Conservation (phyloP, 352 stramenopile species). For the Globisporangium emineosum region DNA sequence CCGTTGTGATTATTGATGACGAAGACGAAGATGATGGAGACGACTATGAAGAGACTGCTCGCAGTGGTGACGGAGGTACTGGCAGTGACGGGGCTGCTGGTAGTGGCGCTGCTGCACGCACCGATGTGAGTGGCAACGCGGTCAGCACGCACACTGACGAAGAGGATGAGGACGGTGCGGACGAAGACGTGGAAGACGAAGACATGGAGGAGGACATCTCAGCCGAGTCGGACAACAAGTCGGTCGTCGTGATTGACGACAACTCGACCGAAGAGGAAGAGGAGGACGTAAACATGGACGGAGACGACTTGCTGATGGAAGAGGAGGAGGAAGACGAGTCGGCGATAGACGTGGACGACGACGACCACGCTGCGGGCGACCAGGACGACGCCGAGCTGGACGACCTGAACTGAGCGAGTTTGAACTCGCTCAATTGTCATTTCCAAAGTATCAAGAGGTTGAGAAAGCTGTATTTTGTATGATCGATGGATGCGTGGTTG, state of each 20-base stretch:
- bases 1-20: constrained; percentile 61
- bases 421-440: no score
- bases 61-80: background rate
- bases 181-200: constrained; percentile 31
- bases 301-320: constrained; percentile 34
- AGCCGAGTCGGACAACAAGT: constrained; percentile 17
- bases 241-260: constrained; percentile 16
- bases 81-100: background rate
- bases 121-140: background rate
- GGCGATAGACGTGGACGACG: constrained; percentile 29
- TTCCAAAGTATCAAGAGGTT: no score
- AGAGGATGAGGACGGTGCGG: constrained; percentile 19
- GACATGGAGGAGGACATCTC: constrained; percentile 26
- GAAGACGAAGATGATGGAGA: constrained; percentile 23
- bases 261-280: constrained; percentile 18
- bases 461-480: constrained; percentile 14
- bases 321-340: constrained; percentile 27
- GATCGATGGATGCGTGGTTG: constrained; percentile 4
- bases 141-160: constrained; percentile 20
- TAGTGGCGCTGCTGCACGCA: background rate
- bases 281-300: constrained; percentile 23
- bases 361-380: constrained; percentile 30
- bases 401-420: constrained; percentile 13
- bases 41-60: constrained; percentile 17
- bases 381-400: constrained; percentile 21